These are phyloP conservation scores for Fraxinus anomala DNA, from an alignment of 257 asterid genomes.

Conservation along the genomic window DNA sequence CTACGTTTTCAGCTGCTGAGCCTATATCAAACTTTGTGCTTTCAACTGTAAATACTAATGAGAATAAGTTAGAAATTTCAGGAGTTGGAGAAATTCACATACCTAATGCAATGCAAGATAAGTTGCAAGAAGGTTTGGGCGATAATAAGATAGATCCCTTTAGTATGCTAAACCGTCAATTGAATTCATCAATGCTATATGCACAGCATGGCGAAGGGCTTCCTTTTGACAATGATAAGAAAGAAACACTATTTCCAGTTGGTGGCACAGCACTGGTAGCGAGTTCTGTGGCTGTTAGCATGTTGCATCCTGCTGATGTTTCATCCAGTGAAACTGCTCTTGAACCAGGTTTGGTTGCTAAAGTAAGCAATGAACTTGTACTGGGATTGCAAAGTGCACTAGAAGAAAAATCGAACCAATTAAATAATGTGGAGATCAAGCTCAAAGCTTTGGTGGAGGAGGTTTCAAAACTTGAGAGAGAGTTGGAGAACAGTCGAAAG, in stretches of 20 bases:
- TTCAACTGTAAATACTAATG: constrained; percentile 52
- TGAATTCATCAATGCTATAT: constrained; percentile 91
- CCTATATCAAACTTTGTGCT: constrained; percentile 42
- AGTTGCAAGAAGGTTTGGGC: constrained; percentile 60
- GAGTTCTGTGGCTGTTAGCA: constrained; percentile 81
- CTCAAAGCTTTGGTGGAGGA: constrained; percentile 58
- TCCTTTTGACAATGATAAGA: constrained; percentile 49
- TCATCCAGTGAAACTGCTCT: constrained; percentile 35
- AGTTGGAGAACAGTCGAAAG: constrained; percentile 72
- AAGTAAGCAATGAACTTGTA: constrained; percentile 36
- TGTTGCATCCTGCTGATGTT: constrained; percentile 57
- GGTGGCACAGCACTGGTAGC: constrained; percentile 50
- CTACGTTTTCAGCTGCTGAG: constrained; percentile 44
- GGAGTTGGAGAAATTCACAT: constrained; percentile 56
- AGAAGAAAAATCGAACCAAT: constrained; percentile 59
- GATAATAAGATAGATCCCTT: constrained; percentile 86
- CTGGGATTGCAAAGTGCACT: constrained; percentile 55
- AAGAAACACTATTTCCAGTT: constrained; percentile 41
- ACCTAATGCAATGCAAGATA: constrained; percentile 54
- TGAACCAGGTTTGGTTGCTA: constrained; percentile 45
- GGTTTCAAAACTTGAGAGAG: constrained; percentile 63
- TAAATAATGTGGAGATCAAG: constrained; percentile 61
- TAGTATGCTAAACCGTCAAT: constrained; percentile 50
- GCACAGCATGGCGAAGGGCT: constrained; percentile 61
- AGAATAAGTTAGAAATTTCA: constrained; percentile 60